Base-by-base conservation (phyloP, 139 green algal species). In the Asterochloris sp. region DNA sequence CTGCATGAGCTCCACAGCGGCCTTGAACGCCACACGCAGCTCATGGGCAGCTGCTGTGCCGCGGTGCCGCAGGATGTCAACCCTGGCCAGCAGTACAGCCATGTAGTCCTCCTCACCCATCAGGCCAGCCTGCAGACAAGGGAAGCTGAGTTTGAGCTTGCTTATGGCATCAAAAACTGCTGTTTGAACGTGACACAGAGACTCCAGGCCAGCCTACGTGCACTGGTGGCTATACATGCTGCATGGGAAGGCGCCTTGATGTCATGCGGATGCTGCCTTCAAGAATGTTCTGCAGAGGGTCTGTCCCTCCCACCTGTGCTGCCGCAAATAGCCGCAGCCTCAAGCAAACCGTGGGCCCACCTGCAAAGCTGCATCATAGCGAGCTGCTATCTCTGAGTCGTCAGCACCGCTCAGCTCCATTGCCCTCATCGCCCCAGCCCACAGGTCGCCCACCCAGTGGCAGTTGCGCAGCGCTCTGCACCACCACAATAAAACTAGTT, bases 371-470 rank as follows among this genome's bases (percentile, higher is more conserved):
- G 76, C 60, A 80, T 24, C 8, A 47, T 29, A 26, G 6, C 23
- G n/a, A 69, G 76, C 76, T 79, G 75, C 75, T 69, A n/a, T 21
- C 68, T 26, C 38, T 54, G 38, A 54, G 26, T 83, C 61, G 19
- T 17, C 62, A 12, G 26, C 26, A 21, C 38, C n/a, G 17, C 29
- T 13, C 17, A 61, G 26, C 74, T 84, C 81, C 54, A 80, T 62
- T 13, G 81, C 81, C 62, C 81, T 64, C 13, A 84, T 73, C 15
- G 77, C 62, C 16, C 69, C 69, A 62, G 82, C 87, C 94, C 94
- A 98, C 78, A 98, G 67, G 6, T 77, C 60, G 1, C 91, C 93
- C 54, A 95, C 86, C 94, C 94, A 98, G 66, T 92, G 92, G 86
- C 94, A 98, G 88, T 97, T 98, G 78, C 93, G 89, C 62, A 92